Evolutionary conservation across 164 flowering plant species (phyloP).

Genomic region (Vitis rotundifolia): DNA sequence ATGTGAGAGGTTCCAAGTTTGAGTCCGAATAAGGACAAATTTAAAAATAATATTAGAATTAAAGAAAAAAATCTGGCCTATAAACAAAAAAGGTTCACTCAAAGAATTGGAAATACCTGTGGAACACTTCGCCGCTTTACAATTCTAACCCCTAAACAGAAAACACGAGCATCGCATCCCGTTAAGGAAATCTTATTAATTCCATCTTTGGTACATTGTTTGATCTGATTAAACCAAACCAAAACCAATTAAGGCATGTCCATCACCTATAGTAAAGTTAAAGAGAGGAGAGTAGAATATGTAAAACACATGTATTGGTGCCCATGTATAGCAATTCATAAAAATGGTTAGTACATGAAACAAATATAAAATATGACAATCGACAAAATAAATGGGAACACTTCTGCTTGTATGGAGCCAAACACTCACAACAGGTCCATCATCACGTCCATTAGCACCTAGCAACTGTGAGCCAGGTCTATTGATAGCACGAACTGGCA

Average conservation of each 20-base stretch:
- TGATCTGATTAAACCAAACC: constrained; percentile 57
- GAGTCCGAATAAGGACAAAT: no score
- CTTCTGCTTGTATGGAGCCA: background rate
- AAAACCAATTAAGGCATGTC: background rate
- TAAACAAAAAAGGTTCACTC: background rate
- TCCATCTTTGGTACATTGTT: constrained; percentile 75
- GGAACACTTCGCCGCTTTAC: constrained; percentile 72
- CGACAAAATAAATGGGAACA: background rate
- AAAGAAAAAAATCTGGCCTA: background rate
- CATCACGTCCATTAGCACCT: constrained; percentile 98
- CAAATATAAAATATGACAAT: background rate
- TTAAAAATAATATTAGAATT: background rate
- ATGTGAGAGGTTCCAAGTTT: no score
- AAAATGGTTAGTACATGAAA: background rate
- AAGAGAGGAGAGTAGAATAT: no score
- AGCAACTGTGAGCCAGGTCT: constrained; percentile 91
- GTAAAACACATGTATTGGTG: no score
- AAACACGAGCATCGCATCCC: constrained; percentile 87
- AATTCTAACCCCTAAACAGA: constrained; percentile 92
- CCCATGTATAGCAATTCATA: no score
- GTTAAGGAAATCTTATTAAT: constrained; percentile 65
- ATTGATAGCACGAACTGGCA: constrained; percentile 75
- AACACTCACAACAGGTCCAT: constrained; percentile 85
- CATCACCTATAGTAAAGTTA: no score
- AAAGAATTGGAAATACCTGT: constrained; percentile 47